Base-by-base conservation (phyloP, 2,329 filamentous ascomycete species). In the Sclerotinia glacialis region DNA sequence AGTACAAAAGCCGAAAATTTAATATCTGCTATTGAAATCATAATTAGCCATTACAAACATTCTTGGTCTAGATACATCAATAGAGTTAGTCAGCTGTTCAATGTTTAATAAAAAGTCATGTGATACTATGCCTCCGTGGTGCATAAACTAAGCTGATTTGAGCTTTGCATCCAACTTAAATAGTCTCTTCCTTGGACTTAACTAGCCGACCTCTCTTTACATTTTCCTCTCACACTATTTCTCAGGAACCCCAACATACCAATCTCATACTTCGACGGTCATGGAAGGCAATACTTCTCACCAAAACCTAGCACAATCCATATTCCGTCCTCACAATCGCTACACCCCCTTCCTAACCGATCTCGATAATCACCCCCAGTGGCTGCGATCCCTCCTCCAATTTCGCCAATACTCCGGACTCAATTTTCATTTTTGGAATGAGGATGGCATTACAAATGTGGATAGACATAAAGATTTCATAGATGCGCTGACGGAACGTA, bases 401-500 rank as follows among this genome's bases (percentile, higher is more conserved):
- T 64, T 64, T 8, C 59, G 59, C 16, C 50, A 56, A 47, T 67
- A 67, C 34, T 31, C 26, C 16, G 52, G 59, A 7, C 21, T 67
- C n/a, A 58, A 53, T 54, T 42, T 64, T 8, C 65, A 50, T 28
- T 67, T 67, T 16, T 64, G 58, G 34, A 14, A 52, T 37, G 7
- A 37, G 8, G 11, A 52, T 67, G 65, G 59, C 9, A 6, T 49
- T 5, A 11, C 11, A 12, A n/a, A 12, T 3, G 42, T 56, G 9
- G 5, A 28, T 5, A n/a, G 37, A 21, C 11, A 50, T n/a, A 42
- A 64, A 31, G 40, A 16, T 4, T 67, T 67, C 9, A 28, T 67
- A 7, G 31, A 64, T n/a, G 59, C 50, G 1, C 11, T 67, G 8
- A 44, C 50, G 18, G 40, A 56, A 47, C 8, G 56, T 11, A 28